Percentiles rank a stretch among this genome's conserved stretches.
Evolutionary conservation across 1,284 basidiomycete genomes (phyloP).

Genomic region (Naganishia sp.): DNA sequence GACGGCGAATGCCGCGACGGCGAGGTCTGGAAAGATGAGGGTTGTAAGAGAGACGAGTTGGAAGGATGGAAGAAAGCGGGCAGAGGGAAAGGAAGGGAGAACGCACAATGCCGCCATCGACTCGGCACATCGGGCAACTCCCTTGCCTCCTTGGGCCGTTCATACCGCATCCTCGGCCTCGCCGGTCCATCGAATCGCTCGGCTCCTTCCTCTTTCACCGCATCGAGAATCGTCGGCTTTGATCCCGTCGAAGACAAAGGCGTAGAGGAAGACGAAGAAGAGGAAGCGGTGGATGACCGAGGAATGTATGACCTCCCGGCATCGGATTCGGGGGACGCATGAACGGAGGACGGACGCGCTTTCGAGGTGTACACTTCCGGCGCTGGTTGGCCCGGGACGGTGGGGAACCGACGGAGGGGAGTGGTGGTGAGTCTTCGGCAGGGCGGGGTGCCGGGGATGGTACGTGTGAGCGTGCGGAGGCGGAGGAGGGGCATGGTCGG

Average conservation of each 20-base stretch:
- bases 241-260: background rate
- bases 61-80: background rate
- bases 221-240: background rate
- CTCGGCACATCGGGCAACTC: conserved; percentile 46
- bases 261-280: background rate
- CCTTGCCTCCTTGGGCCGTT: conserved; percentile 40
- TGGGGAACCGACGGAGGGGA: conserved; percentile 5
- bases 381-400: background rate
- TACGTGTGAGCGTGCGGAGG: background rate
- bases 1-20: conserved; percentile 43
- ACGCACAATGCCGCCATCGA: conserved; percentile 23
- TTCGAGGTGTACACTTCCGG: conserved; percentile 15
- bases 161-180: conserved; percentile 46
- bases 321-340: conserved; percentile 13
- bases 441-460: background rate
- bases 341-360: conserved; percentile 1
- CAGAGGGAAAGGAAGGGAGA: background rate
- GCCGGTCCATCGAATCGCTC: conserved; percentile 44
- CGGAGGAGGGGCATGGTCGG: background rate
- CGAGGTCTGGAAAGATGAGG: conserved; percentile 39
- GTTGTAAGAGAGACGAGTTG: too few relatives aligned
- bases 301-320: background rate
- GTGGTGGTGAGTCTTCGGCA: background rate
- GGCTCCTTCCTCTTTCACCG: background rate
- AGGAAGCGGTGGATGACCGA: background rate